These are phyloP conservation scores for Rutstroemia sp. DNA, from an alignment of 2,329 filamentous ascomycete genomes.

Conservation along the genomic window DNA sequence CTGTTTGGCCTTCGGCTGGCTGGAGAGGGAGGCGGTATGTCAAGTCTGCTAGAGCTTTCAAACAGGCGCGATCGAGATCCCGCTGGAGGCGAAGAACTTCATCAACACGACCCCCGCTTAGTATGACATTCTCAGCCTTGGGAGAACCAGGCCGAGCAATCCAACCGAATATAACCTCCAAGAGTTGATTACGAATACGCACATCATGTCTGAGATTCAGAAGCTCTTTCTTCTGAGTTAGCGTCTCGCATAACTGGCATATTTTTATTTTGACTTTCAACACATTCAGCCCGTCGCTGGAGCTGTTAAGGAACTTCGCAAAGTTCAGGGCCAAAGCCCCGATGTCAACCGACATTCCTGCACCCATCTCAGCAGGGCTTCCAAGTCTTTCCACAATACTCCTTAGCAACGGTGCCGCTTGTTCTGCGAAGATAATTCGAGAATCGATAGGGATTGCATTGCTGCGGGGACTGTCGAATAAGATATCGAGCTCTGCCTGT, in stretches of 20 bases:
- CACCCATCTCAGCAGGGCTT: slow-evolving; percentile 53
- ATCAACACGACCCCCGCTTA: slow-evolving; percentile 42
- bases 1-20: slow-evolving; percentile 56
- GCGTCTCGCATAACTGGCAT: slow-evolving; percentile 58
- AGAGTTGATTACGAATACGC: slow-evolving; percentile 58
- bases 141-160: slow-evolving; percentile 54
- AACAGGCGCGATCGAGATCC: slow-evolving; percentile 58
- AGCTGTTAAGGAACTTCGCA: slow-evolving; percentile 56
- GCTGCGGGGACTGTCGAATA: slow-evolving; percentile 49
- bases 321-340: slow-evolving; percentile 58
- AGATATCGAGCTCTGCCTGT: slow-evolving; percentile 54
- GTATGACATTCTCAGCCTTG: slow-evolving; percentile 33
- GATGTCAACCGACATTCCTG: slow-evolving; percentile 56
- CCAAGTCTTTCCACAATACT: slow-evolving; percentile 58
- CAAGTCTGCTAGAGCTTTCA: slow-evolving; percentile 57
- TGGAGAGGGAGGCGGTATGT: slow-evolving; percentile 61
- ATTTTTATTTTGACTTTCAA: slow-evolving; percentile 62
- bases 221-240: slow-evolving; percentile 60
- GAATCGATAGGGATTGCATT: slow-evolving; percentile 48
- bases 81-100: slow-evolving; percentile 52
- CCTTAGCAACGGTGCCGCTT: slow-evolving; percentile 56
- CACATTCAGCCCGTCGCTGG: slow-evolving; percentile 47
- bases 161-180: slow-evolving; percentile 63
- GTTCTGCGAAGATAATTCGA: slow-evolving; percentile 60
- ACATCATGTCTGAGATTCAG: slow-evolving; percentile 63